Percentiles rank a stretch among this genome's conserved stretches.
Evolutionary conservation across 1,284 basidiomycete genomes (phyloP).

Genomic region (Trichosporon coremiiforme): DNA sequence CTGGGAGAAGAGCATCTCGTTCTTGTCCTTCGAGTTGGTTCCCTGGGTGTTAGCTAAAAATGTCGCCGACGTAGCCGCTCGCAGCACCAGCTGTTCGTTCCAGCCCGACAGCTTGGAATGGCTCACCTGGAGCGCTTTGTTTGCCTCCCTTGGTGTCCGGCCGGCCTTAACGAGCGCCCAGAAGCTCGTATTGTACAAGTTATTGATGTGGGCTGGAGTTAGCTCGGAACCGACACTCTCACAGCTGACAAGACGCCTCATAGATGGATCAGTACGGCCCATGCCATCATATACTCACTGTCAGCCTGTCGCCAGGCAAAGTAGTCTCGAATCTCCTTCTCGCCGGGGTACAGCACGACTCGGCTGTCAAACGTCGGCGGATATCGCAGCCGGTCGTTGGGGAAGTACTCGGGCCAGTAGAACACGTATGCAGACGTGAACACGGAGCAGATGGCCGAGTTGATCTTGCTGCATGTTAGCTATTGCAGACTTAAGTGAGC

Average conservation of each 20-base stretch:
- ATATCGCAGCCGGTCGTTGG: constrained; percentile 66
- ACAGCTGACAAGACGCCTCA: too few species aligned
- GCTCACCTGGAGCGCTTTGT: constrained; percentile 70
- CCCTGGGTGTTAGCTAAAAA: constrained; percentile 66
- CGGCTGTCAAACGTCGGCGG: constrained; percentile 92
- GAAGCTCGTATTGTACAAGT: constrained; percentile 93
- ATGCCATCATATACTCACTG: constrained; percentile 76
- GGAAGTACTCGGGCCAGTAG: constrained; percentile 79
- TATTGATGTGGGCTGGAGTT: constrained; percentile 88
- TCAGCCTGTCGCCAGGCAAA: constrained; percentile 95
- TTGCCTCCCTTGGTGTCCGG: constrained; percentile 75
- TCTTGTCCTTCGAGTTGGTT: constrained; percentile 82
- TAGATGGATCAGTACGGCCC: too few species aligned
- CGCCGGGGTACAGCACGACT: constrained; percentile 78
- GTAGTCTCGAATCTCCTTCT: constrained; percentile 79
- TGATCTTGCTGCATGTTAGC: constrained; percentile 68
- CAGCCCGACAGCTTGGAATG: too few species aligned
- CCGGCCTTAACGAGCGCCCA: constrained; percentile 89
- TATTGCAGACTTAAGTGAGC: constrained; percentile 22
- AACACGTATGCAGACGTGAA: constrained; percentile 94
- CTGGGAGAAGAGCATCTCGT: constrained; percentile 81
- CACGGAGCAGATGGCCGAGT: constrained; percentile 81
- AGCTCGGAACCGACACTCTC: too few species aligned
- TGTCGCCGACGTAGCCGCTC: too few species aligned
- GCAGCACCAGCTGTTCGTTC: too few species aligned